Evolutionary conservation across 2,329 filamentous ascomycete genomes (phyloP), one percentile per base, ranked within the genome.

Genomic region (Exserohilum rostratum): DNA sequence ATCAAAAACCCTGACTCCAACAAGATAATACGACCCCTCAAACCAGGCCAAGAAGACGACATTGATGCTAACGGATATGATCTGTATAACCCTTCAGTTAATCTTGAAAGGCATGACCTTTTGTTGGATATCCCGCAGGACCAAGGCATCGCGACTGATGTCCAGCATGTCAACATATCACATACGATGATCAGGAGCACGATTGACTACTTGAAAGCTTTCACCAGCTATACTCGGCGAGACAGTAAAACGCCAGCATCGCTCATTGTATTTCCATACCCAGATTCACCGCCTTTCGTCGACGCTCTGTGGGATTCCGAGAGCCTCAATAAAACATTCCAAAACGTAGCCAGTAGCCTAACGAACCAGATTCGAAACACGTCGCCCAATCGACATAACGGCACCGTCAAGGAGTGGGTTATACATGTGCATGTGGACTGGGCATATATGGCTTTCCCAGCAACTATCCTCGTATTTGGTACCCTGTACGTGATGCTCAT

Each of bases 211-310:
- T 27, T 48, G 25, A 11, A 33, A 15, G 27, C 1, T 7, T 40
- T 40, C 22, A 40, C 43, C 31, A 34, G 31, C 12, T 62, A 54
- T n/a, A n/a, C n/a, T n/a, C n/a, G n/a, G n/a, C n/a, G n/a, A n/a
- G n/a, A n/a, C n/a, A n/a, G n/a, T n/a, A n/a, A n/a, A n/a, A n/a
- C n/a, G n/a, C n/a, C n/a, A n/a, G n/a, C n/a, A n/a, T n/a, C n/a
- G n/a, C n/a, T n/a, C n/a, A n/a, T n/a, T n/a, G n/a, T n/a, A n/a
- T n/a, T n/a, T n/a, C n/a, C n/a, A n/a, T n/a, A n/a, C n/a, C n/a
- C n/a, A n/a, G n/a, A n/a, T n/a, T n/a, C n/a, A n/a, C n/a, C n/a
- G n/a, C n/a, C n/a, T n/a, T n/a, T n/a, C n/a, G n/a, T n/a, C n/a
- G n/a, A n/a, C n/a, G n/a, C n/a, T n/a, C n/a, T n/a, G n/a, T n/a